Percentiles rank a stretch among this genome's conserved stretches.
phyloP scores from a whole-genome alignment of 306 rosid genomes.

The Lathyrus oleraceus region DNA sequence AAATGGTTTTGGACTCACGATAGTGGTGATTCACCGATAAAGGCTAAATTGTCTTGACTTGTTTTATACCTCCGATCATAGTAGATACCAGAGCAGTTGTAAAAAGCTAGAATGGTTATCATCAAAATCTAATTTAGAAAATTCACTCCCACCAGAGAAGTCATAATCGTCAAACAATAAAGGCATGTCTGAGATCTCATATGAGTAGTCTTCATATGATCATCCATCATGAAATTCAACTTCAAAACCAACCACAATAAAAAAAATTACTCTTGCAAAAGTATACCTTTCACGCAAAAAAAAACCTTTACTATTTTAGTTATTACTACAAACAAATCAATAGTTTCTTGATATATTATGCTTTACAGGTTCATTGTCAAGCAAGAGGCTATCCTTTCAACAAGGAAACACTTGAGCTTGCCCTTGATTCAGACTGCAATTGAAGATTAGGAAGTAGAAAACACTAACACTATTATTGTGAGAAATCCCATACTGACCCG shows the following conservation, averaged over 20 bases:
- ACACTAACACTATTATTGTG: background rate
- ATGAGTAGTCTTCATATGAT: conserved; percentile 42
- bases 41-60: no score
- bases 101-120: conserved; percentile 44
- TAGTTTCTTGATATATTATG: conserved; percentile 30
- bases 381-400: conserved; percentile 25
- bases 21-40: no score
- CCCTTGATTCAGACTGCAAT: background rate
- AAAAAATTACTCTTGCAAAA: background rate
- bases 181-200: conserved; percentile 44
- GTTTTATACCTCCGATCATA: no score
- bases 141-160: no score
- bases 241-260: conserved; percentile 14
- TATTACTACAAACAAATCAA: conserved; percentile 5
- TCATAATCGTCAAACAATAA: conserved; percentile 36
- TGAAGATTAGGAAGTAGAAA: conserved; percentile 19
- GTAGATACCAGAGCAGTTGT: no score
- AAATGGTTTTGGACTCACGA: no score
- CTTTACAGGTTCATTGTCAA: conserved; percentile 17
- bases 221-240: conserved; percentile 31
- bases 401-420: conserved; percentile 25
- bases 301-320: background rate
- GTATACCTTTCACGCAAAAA: background rate
- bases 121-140: no score
- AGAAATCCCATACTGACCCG: background rate